phyloP scores from a whole-genome alignment of 2,329 filamentous ascomycete genomes.

The Claviceps spartinae region DNA sequence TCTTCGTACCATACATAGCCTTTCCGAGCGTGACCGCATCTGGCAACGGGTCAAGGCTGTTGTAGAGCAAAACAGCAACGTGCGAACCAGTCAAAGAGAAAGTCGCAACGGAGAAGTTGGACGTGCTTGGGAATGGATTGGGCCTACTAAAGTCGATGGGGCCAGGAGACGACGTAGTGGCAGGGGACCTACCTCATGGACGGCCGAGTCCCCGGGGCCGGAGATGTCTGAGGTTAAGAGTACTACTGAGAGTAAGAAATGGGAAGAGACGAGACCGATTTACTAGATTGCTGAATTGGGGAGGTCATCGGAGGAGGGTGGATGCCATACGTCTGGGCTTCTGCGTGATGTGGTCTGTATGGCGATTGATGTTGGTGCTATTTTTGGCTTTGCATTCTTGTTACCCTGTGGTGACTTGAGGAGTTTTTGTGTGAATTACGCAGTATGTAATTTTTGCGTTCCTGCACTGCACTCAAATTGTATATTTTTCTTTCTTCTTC shows the following conservation, averaged over 20 bases:
- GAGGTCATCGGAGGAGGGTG: neutral
- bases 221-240: constrained; percentile 17
- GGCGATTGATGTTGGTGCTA: too few relatives aligned
- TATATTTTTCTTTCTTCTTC: too few relatives aligned
- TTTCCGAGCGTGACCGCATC: constrained; percentile 61
- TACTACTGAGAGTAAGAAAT: constrained; percentile 20
- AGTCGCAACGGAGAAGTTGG: constrained; percentile 51
- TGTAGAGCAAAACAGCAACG: constrained; percentile 88
- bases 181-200: constrained; percentile 29
- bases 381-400: too few relatives aligned
- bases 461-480: too few relatives aligned
- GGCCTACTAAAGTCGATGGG: constrained; percentile 34
- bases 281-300: constrained; percentile 17
- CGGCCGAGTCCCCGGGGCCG: constrained; percentile 21
- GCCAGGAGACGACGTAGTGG: constrained; percentile 34
- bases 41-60: constrained; percentile 75
- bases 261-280: constrained; percentile 29
- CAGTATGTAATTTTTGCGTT: too few relatives aligned
- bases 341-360: too few relatives aligned
- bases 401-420: too few relatives aligned
- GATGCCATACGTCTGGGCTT: neutral
- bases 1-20: constrained; percentile 64
- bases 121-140: constrained; percentile 58
- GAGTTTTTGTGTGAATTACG: too few relatives aligned
- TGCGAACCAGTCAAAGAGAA: constrained; percentile 61